phyloP scores from a whole-genome alignment of 805 yeast genomes.

The Spathaspora hagerdaliae region DNA sequence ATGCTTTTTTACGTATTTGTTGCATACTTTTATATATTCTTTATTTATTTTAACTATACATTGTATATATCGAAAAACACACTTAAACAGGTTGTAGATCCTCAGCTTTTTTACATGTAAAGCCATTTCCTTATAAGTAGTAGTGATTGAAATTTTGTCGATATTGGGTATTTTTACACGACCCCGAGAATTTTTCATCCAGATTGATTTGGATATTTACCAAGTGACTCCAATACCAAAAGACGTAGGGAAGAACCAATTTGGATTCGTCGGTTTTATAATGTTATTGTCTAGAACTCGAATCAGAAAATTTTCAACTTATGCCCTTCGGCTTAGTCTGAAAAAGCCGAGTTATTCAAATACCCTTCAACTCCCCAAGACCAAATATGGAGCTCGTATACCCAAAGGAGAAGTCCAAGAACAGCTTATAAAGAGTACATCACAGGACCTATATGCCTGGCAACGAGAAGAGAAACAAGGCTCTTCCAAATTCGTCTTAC shows the following conservation, averaged over 20 bases:
- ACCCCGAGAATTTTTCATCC: neutral
- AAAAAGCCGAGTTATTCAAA: slow-evolving; percentile 23
- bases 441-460: slow-evolving; percentile 62
- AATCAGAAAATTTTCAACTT: slow-evolving; percentile 8
- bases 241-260: no score
- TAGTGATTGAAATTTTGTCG: neutral
- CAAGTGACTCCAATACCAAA: no score
- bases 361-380: slow-evolving; percentile 62
- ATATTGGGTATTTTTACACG: neutral
- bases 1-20: slow-evolving; percentile 1
- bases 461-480: slow-evolving; percentile 28
- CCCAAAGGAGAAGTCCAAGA: slow-evolving; percentile 45
- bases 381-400: slow-evolving; percentile 49
- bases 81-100: no score
- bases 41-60: neutral
- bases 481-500: slow-evolving; percentile 55
- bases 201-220: neutral
- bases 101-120: no score
- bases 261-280: neutral
- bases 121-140: no score
- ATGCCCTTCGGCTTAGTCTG: neutral
- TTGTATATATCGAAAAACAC: neutral
- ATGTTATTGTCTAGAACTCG: slow-evolving; percentile 2
- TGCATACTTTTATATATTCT: neutral
- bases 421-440: slow-evolving; percentile 44